These are phyloP conservation scores for Lactarius pseudohatsudake DNA, from an alignment of 768 basidiomycete species.

Conservation along the genomic window DNA sequence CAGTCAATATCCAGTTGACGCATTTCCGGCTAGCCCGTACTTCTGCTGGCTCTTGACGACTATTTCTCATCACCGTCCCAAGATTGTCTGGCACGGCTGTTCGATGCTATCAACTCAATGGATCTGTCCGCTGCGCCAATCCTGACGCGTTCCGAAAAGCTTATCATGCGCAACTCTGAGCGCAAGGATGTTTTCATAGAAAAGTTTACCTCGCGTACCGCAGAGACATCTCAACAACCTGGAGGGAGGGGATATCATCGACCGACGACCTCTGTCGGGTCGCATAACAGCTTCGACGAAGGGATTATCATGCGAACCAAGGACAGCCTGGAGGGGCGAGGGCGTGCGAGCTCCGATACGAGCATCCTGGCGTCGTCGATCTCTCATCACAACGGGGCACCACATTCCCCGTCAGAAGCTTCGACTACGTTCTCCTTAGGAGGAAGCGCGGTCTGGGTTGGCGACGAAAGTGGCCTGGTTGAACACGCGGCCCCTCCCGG, in stretches of 20 bases:
- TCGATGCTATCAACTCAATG: conserved; percentile 92
- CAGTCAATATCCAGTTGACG: neutral
- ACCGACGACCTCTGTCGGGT: conserved; percentile 41
- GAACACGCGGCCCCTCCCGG: conserved; percentile 39
- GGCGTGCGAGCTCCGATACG: conserved; percentile 23
- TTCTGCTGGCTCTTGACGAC: conserved; percentile 92
- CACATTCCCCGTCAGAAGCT: conserved; percentile 64
- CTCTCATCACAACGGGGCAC: conserved; percentile 35
- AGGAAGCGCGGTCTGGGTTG: conserved; percentile 83
- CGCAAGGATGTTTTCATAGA: conserved; percentile 91
- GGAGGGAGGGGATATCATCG: conserved; percentile 22
- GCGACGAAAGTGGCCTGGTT: conserved; percentile 59
- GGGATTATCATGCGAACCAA: conserved; percentile 48
- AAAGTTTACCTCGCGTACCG: conserved; percentile 50
- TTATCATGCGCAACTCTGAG: conserved; percentile 87
- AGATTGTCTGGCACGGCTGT: conserved; percentile 85
- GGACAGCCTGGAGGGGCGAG: conserved; percentile 16
- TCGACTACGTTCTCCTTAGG: conserved; percentile 76
- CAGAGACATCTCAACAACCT: conserved; percentile 14
- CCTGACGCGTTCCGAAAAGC: conserved; percentile 78
- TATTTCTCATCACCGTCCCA: conserved; percentile 89
- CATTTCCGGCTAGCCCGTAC: conserved; percentile 67
- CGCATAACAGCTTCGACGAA: conserved; percentile 70
- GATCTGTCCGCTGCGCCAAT: conserved; percentile 76
- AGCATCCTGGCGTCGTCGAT: conserved; percentile 5